These are phyloP conservation scores for Amoeboaphelidium protococcarum DNA, from an alignment of 371 early-diverging fungal genomes.

Conservation along the genomic window DNA sequence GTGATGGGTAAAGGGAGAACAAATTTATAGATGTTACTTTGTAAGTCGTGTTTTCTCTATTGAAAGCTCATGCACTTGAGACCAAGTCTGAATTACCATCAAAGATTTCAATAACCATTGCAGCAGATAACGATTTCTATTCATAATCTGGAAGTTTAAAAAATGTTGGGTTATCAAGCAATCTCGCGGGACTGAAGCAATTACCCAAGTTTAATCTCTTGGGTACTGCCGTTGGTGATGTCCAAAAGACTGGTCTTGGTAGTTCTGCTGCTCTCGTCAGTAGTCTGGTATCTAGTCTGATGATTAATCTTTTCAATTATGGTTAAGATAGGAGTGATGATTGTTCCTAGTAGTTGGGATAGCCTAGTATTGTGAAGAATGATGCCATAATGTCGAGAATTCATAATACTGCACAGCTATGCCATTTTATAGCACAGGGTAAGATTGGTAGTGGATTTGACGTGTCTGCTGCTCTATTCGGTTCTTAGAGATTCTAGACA, in stretches of 20 bases:
- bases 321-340: background rate
- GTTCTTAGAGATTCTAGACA: too few species aligned
- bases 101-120: too few species aligned
- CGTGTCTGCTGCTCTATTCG: conserved; percentile 70
- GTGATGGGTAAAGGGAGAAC: too few species aligned
- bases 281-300: conserved; percentile 48
- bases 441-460: conserved; percentile 93
- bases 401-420: conserved; percentile 61
- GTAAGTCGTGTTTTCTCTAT: too few species aligned
- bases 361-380: background rate
- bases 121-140: too few species aligned
- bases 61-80: too few species aligned
- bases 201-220: conserved; percentile 41
- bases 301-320: conserved; percentile 19
- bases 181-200: conserved; percentile 21
- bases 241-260: conserved; percentile 84
- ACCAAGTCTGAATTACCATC: too few species aligned
- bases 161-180: conserved; percentile 18
- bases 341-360: background rate
- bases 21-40: too few species aligned
- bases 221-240: conserved; percentile 33
- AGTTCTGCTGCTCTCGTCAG: conserved; percentile 80
- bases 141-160: too few species aligned
- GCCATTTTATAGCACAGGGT: conserved; percentile 88
- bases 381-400: conserved; percentile 11